Percentiles rank a stretch among this genome's conserved stretches.
Conservation (phyloP, 2,329 filamentous ascomycete genomes). For the Claviceps arundinis region DNA sequence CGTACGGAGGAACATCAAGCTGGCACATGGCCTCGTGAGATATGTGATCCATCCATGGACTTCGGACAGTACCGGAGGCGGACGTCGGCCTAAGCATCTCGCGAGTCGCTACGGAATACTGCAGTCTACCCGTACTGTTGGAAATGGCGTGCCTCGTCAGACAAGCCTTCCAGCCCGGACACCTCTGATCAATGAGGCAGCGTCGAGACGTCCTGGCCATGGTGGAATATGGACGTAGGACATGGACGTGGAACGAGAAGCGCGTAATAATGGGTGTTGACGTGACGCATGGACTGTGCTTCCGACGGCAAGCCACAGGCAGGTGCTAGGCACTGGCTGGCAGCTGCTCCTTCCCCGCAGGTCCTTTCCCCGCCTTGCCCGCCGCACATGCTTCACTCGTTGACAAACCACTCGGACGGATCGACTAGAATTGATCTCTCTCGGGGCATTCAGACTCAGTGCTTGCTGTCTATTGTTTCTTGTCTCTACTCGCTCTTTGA, state of each 20-base stretch:
- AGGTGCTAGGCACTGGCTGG: neutral
- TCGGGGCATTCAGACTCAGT: neutral
- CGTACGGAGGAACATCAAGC: no score
- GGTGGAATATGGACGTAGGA: no score
- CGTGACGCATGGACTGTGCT: no score
- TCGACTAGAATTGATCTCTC: neutral
- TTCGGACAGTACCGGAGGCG: conserved; percentile 5
- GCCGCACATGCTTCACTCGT: neutral
- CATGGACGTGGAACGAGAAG: no score
- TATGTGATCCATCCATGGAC: neutral
- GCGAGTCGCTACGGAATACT: no score
- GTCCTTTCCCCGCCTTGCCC: neutral
- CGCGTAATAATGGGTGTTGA: no score
- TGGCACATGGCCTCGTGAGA: no score
- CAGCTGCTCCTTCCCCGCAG: neutral
- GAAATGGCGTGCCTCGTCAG: no score
- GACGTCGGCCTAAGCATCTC: neutral
- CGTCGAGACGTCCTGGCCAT: no score
- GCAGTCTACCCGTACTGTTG: neutral
- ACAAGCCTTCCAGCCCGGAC: no score
- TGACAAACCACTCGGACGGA: neutral
- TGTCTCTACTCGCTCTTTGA: neutral
- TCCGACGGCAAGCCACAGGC: neutral
- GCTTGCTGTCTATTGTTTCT: neutral
- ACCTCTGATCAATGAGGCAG: no score